Percentiles rank a stretch among this genome's conserved stretches.
phyloP scores from a whole-genome alignment of 495 filamentous ascomycete species.

The Lophiostoma macrostomum region DNA sequence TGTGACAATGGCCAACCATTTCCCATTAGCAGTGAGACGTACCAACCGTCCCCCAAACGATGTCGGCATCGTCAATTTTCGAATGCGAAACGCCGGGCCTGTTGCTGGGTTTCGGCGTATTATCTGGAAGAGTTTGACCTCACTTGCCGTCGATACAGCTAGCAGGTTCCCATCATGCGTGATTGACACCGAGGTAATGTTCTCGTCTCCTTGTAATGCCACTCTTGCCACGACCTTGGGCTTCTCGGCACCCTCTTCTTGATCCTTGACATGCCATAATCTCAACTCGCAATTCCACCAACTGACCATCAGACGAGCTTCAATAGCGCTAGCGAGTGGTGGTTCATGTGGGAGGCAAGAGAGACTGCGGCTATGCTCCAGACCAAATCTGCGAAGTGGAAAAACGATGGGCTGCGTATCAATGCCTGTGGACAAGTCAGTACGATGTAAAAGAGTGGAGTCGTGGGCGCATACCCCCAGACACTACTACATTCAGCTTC shows the following conservation, averaged over 20 bases:
- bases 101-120: slow-evolving; percentile 41
- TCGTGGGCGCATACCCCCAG: slow-evolving; percentile 65
- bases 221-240: slow-evolving; percentile 66
- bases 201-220: slow-evolving; percentile 75
- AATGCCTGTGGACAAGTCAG: slow-evolving; percentile 55
- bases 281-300: slow-evolving; percentile 91
- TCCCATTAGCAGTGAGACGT: slow-evolving; percentile 50
- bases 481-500: slow-evolving; percentile 79
- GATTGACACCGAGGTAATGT: slow-evolving; percentile 77
- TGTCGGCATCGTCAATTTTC: slow-evolving; percentile 62
- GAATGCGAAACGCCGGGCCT: slow-evolving; percentile 53
- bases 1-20: slow-evolving; percentile 56
- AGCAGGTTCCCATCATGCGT: slow-evolving; percentile 71
- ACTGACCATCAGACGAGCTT: slow-evolving; percentile 71
- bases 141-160: slow-evolving; percentile 69
- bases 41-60: slow-evolving; percentile 62
- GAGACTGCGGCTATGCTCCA: slow-evolving; percentile 75
- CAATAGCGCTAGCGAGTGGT: slow-evolving; percentile 65
- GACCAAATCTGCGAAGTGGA: slow-evolving; percentile 74
- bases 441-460: not conserved
- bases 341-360: slow-evolving; percentile 76
- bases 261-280: slow-evolving; percentile 62
- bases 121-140: slow-evolving; percentile 76
- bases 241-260: slow-evolving; percentile 14
- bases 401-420: slow-evolving; percentile 78